Evolutionary conservation across 331 rosid genomes (phyloP), one percentile per base, ranked within the genome.

Genomic region (Cydonia oblonga): DNA sequence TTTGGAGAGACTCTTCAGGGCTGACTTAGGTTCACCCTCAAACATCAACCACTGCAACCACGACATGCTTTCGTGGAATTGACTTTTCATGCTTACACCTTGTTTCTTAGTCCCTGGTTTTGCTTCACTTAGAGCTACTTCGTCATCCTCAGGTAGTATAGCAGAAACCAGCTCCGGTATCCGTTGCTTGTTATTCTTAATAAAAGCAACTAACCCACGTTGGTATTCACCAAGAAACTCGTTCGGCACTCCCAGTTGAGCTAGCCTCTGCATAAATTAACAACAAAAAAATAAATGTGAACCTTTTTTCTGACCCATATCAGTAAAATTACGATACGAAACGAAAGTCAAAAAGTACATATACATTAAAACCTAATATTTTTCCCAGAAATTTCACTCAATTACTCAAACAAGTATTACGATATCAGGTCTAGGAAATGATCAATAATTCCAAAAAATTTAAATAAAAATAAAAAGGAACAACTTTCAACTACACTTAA

Each of bases 31-130:
- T 10, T 95, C 96, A 32, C 89, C 90, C 87, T 90, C 92, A 77
- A 95, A 95, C 93, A 95, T 95, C 87, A 95, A 81, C 97, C 99
- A 95, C 68, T 91, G 92, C 60, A 91, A 73, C 97, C 99, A 95
- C 35, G 7, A 12, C 96, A 91, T 74, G 81, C 93, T 86, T 74
- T 88, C 93, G 5, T 78, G 81, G 69, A 91, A 90, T 9, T 20
- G 73, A 25, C 18, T 42, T 77, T 77, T 85, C 88, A 68, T 64
- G 18, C 76, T 79, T 33, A 7, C 19, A 6, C 75, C 30, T 5
- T 63, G 18, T 68, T 68, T 88, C 76, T 79, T 84, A 13, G 78
- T 58, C 54, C 82, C 78, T 12, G 58, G 16, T 80, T 84, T 86
- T 1, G 84, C 79, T 14, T 86, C 89, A 22, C 51, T 83, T 56